These are phyloP conservation scores for Coemansia sp. DNA, from an alignment of 371 early-diverging fungal species.

Conservation along the genomic window DNA sequence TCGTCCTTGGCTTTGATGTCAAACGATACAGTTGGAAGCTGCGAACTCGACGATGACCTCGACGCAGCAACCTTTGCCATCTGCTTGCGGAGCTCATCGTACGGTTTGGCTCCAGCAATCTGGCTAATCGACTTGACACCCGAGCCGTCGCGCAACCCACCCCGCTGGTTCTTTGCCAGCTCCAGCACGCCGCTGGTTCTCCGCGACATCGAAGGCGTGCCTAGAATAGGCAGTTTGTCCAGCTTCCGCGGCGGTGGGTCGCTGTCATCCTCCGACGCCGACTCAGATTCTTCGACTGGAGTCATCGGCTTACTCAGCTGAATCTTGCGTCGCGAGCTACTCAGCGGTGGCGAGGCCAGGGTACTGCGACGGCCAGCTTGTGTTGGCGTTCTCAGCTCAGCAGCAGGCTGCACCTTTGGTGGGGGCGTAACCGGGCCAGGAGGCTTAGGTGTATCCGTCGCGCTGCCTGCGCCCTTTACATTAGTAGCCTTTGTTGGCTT, in stretches of 20 bases:
- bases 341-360: background rate
- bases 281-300: background rate
- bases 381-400: background rate
- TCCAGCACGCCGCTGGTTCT: slow-evolving; percentile 21
- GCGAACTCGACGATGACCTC: slow-evolving; percentile 1
- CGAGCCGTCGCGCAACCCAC: slow-evolving; percentile 14
- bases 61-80: slow-evolving; percentile 27
- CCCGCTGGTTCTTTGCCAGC: slow-evolving; percentile 15
- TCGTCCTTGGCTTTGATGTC: background rate
- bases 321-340: slow-evolving; percentile 17
- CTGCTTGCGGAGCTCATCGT: slow-evolving; percentile 39
- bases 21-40: background rate
- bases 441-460: background rate
- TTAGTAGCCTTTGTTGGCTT: background rate
- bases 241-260: slow-evolving; percentile 11
- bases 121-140: slow-evolving; percentile 36
- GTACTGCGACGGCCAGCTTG: background rate
- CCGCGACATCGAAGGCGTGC: slow-evolving; percentile 9
- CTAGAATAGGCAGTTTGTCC: slow-evolving; percentile 25
- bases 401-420: background rate
- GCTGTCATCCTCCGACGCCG: slow-evolving; percentile 11
- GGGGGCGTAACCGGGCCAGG: background rate
- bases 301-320: slow-evolving; percentile 19
- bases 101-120: slow-evolving; percentile 37
- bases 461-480: no score